Base-by-base conservation (phyloP, 2,329 filamentous ascomycete genomes). In the Lachnellula subtilissima region DNA sequence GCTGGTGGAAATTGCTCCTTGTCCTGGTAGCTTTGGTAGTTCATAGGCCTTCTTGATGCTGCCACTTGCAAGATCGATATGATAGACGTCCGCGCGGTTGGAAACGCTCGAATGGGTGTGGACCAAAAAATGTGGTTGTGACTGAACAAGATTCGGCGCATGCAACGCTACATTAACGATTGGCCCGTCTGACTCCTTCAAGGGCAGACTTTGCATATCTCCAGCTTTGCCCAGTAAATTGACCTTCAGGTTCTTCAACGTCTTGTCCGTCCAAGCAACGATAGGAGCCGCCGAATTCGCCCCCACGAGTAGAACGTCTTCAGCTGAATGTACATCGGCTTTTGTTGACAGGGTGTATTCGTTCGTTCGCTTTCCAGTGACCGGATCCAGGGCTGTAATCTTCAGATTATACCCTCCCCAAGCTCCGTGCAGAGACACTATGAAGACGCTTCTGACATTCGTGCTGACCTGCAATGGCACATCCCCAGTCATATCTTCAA, bases 11-110 rank as follows among this genome's bases (percentile, higher is more conserved):
- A 97, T 90, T 1, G 87, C 84, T 23, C 91, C 91, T 42, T 76
- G 77, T 0, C 88, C 89, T 23, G 81, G 72, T 19, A 91, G 71
- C 52, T 84, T 83, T 0, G 92, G 89, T 12, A 97, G 77, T 28
- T 87, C 84, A 70, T 96, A 96, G 0, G 87, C 87, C 70, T 89
- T 91, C n/a, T 78, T 80, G 28, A 93, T 80, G 17, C 79, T 81
- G 53, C 79, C 82, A 57, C 78, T 86, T 73, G 86, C 86, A 51
- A 89, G 72, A 64, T 96, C 82, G 57, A 95, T 81, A 65, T 96
- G 90, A 68, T 87, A 97, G 32, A 97, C 87, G 59, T 95, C 88
- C 3, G 88, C 93, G 76, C 88, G 90, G 68, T 92, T 89, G 17
- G 84, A 84, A 2, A 76, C 76, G 37, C 77, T 77, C 0, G 89